Evolutionary conservation across 257 asterid genomes (phyloP).

Genomic region (Lycium ferocissimum): DNA sequence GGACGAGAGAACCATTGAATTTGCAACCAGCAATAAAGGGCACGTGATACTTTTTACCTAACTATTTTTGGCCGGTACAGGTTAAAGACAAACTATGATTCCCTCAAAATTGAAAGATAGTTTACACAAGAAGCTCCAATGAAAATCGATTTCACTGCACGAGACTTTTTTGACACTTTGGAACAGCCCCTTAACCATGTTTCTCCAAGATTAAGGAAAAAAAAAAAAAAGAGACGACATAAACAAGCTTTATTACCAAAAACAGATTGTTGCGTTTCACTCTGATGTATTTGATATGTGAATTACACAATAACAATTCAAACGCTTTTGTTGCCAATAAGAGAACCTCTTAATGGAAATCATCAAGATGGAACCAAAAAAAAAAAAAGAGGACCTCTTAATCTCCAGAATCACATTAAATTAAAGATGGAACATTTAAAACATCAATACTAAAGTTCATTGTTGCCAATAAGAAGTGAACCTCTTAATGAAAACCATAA

Average conservation of each 20-base stretch:
- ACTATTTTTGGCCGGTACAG: too few species aligned
- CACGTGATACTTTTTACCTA: too few species aligned
- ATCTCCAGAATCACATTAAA: conserved; percentile 23
- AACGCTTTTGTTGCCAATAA: neutral
- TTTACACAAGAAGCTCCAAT: too few species aligned
- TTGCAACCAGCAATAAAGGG: too few species aligned
- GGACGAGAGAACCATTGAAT: too few species aligned
- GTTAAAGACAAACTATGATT: too few species aligned
- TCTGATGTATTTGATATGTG: neutral
- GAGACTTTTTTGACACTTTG: neutral
- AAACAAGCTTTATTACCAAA: neutral
- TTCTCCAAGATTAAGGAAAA: neutral
- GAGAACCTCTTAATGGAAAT: neutral
- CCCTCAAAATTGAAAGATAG: too few species aligned
- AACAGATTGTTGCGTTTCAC: conserved; percentile 4
- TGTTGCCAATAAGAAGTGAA: conserved; percentile 5
- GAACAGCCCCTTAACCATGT: neutral
- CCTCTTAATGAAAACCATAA: conserved; percentile 17
- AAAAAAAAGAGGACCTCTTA: neutral
- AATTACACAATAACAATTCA: neutral
- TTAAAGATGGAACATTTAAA: conserved; percentile 23
- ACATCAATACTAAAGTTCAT: conserved; percentile 27
- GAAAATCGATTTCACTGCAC: too few species aligned
- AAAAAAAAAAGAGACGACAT: neutral
- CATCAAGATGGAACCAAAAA: neutral